Percentiles rank a stretch among this genome's conserved stretches.
phyloP scores from a whole-genome alignment of 371 early-diverging fungal species.

The Mucor circinelloides region DNA sequence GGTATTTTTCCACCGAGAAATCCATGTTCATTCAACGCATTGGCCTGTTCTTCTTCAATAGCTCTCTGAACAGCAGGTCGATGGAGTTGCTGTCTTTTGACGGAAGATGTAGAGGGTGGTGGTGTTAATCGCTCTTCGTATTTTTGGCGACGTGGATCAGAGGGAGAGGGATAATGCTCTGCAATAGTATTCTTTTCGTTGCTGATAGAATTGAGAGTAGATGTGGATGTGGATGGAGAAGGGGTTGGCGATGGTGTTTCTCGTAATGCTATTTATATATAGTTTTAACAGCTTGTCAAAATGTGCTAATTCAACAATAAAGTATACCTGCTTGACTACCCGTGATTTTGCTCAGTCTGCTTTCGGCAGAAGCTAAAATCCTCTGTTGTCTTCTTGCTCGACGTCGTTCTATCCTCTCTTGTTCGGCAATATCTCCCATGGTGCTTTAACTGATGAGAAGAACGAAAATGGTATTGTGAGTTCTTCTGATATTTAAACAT shows the following conservation, averaged over 20 bases:
- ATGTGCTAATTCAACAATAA: neutral
- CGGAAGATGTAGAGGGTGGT: conserved; percentile 20
- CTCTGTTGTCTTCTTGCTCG: conserved; percentile 62
- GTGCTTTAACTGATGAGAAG: neutral
- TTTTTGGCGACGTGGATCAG: conserved; percentile 19
- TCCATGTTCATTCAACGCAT: conserved; percentile 5
- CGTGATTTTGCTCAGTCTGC: conserved; percentile 60
- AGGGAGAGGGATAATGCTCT: conserved; percentile 25
- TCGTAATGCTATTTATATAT: conserved; percentile 25
- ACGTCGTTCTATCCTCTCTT: conserved; percentile 57
- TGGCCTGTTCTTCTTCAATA: conserved; percentile 25
- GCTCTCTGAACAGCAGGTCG: conserved; percentile 15
- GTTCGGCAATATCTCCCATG: conserved; percentile 49
- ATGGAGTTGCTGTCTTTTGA: conserved; percentile 16
- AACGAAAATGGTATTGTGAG: too few species aligned
- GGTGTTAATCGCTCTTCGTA: conserved; percentile 14
- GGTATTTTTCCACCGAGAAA: conserved; percentile 15
- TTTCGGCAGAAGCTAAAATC: conserved; percentile 61
- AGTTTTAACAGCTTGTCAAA: neutral
- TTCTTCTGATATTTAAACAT: too few species aligned
- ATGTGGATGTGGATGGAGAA: conserved; percentile 30
- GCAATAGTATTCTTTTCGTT: conserved; percentile 14
- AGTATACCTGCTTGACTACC: conserved; percentile 53
- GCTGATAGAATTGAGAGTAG: neutral
- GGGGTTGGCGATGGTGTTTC: conserved; percentile 31